Evolutionary conservation across 108 stramenopile genomes (phyloP), one percentile per base, ranked within the genome.

Genomic region (Cyclotella sp.): DNA sequence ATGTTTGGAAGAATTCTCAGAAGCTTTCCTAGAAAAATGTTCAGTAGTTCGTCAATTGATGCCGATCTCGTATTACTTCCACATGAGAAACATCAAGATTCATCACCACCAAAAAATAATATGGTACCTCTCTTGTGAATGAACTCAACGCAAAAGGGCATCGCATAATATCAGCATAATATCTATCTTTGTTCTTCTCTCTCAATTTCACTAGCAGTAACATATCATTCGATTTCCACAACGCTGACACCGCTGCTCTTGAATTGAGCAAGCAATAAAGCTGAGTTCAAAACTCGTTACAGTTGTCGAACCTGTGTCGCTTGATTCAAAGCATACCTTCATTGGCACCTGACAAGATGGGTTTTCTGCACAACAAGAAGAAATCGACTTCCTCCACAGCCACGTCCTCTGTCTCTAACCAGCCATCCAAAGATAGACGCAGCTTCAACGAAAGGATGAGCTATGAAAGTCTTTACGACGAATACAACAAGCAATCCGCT

Each of bases 401-500:
- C 34, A 34, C 6, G 34, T 34, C n/a, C 4, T 57, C 55, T 1
- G 5, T 30, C 60, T 61, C 60, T 13, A 13, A 29, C 13, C 15
- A 34, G 12, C 29, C 60, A 30, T 30, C 60, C 29, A 61, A 39
- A 14, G 60, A 61, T 39, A 29, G 60, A 39, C 34, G 34, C 34
- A 34, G 34, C 6, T 61, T 61, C 19, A 39, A 61, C n/a, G 60
- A 61, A 39, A 34, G 34, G 60, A 34, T 12, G 19, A 61, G 60
- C 60, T 61, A 61, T 30, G 60, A 61, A 34, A 61, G 19, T 13
- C 60, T 61, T 13, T 39, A 30, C n/a, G 60, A 61, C 19, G 60
- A 61, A 61, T 61, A 61, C 60, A 61, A 61, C 60, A 61, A 61
- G 34, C 29, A 29, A 13, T 61, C 30, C 60, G 34, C 60, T 57